Evolutionary conservation across 2,329 filamentous ascomycete genomes (phyloP), one percentile per base, ranked within the genome.

Genomic region (Geosmithia putterillii): DNA sequence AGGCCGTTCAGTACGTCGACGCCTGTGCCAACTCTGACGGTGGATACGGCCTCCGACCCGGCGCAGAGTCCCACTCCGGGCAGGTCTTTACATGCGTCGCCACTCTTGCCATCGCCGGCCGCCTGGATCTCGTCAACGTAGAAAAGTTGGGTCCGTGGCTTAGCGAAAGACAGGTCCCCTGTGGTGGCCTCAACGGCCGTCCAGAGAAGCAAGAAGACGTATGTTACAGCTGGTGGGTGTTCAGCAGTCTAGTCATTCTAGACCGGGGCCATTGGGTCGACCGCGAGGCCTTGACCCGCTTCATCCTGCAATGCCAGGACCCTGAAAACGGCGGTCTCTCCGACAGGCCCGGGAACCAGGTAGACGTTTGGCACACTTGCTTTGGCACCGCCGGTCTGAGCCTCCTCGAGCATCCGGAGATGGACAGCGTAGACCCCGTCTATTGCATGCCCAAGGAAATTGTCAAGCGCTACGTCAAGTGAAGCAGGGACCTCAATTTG

Each of bases 191-290:
- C 42, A 98, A 98, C 58, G 92, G 92, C 3, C 76, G 92, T 41
- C 92, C 92, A 1, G 92, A 96, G 65, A 98, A 98, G 69, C 67
- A 85, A 48, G 90, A 95, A 59, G 92, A 98, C 60, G 90, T 95
- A 14, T 98, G 92, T 66, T 98, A 98, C 65, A 95, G 87, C 60
- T 98, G 92, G 92, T 98, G 92, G 92, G 92, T 96, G 38, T 68
- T 90, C 56, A 90, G 86, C 57, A 95, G 89, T 59, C 67, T 98
- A 51, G 82, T 84, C 39, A 95, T 96, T 73, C 85, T 98, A 51
- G 80, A 75, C 43, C 81, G 82, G 44, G 73, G 88, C 43, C 86
- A 95, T 60, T 98, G 92, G 92, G 94, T 98, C 57, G 86, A 98
- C 65, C 76, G 80, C 41, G 71, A 81, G 45, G 85, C 86, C 57